Base-by-base conservation (phyloP, 2,329 filamentous ascomycete species). In the Pyrenophora tritici-repentis region DNA sequence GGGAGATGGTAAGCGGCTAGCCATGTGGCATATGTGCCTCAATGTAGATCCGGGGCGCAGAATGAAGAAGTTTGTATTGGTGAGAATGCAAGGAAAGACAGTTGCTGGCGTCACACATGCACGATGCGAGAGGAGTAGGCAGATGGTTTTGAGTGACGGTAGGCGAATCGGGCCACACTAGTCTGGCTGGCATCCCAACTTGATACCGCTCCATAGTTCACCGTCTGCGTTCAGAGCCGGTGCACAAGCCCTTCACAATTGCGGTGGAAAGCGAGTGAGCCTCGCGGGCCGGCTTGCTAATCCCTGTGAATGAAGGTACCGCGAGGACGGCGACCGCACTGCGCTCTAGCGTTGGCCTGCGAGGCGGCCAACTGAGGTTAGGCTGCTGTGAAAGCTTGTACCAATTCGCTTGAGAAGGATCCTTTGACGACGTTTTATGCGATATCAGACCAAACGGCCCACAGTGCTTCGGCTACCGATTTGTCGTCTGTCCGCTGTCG, bases 231-330 rank as follows among this genome's bases (percentile, higher is more conserved):
- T 55, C 50, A 67, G 64, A 47, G 34, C 52, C 53, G 62, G 62
- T 68, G 67, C 67, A 70, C 68, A 68, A 70, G 42, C 56, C 59
- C 44, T 70, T 65, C 67, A 67, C 66, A 70, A 69, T 53, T 68
- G 66, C 61, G 51, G 62, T 66, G 65, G 65, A 58, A 59, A 58
- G 62, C 59, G 55, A 68, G 63, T 71, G 67, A 67, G 68, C 68
- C 67, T 68, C 64, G 65, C 45, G 59, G 67, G 45, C 42, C 55
- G 48, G 61, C 63, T 63, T 60, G 58, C 50, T 40, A 52, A 66
- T 58, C 65, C 66, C 63, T 68, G 66, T 56, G 50, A 36, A 40
- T 51, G 44, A 55, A 63, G 55, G 56, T 65, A 63, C 66, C 66
- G 64, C 56, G 57, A 58, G 56, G 59, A 56, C 62, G 67, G 67